These are phyloP conservation scores for Venturia effusa DNA, from an alignment of 2,329 filamentous ascomycete species.

Conservation along the genomic window DNA sequence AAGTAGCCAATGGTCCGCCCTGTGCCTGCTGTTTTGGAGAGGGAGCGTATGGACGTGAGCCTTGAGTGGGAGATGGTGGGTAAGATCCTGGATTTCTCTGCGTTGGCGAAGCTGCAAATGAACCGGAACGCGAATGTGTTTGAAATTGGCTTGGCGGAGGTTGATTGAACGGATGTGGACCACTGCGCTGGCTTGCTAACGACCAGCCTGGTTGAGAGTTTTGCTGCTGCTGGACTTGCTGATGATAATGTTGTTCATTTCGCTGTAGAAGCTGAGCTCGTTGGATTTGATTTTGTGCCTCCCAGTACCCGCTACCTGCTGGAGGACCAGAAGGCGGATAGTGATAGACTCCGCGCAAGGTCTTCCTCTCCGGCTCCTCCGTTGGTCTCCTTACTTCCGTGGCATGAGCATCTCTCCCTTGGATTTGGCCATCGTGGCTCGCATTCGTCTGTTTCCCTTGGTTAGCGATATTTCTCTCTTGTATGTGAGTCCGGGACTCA, in stretches of 20 bases:
- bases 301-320: neutral
- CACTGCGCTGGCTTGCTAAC: neutral
- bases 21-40: conserved; percentile 1
- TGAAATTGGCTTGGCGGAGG: neutral
- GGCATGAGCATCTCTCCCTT: neutral
- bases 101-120: conserved; percentile 1
- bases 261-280: neutral
- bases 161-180: neutral
- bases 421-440: neutral
- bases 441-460: neutral
- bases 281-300: neutral
- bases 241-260: conserved; percentile 3
- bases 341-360: neutral
- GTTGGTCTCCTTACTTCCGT: neutral
- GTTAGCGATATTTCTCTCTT: neutral
- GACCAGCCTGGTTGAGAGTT: neutral
- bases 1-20: neutral
- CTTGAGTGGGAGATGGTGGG: neutral
- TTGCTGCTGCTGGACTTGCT: conserved; percentile 2
- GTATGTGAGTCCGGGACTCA: neutral
- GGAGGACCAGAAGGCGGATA: neutral
- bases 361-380: neutral
- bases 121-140: neutral
- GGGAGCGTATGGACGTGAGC: neutral
- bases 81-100: neutral